Conservation (phyloP, 2,329 filamentous ascomycete genomes). For the Botrytis galanthina region DNA sequence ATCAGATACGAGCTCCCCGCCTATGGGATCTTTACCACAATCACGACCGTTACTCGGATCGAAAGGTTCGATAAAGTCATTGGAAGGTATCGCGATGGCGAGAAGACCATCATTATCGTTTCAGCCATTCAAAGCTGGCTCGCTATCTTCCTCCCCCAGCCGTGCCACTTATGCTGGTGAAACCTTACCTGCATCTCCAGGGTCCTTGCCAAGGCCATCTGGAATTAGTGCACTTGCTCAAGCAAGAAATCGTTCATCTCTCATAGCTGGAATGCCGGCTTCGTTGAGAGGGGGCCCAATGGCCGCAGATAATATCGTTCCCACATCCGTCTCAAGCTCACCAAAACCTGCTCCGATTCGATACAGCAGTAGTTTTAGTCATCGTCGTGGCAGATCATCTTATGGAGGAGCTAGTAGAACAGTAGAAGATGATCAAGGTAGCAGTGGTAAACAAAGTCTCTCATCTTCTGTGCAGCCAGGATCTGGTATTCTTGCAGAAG, state of each 20-base stretch:
- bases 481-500: slow-evolving; percentile 74
- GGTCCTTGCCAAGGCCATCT: slow-evolving; percentile 50
- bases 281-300: slow-evolving; percentile 66
- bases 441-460: slow-evolving; percentile 77
- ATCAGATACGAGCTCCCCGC: slow-evolving; percentile 59
- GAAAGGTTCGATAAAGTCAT: slow-evolving; percentile 41
- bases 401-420: slow-evolving; percentile 67
- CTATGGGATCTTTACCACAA: slow-evolving; percentile 50
- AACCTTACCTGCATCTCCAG: slow-evolving; percentile 52
- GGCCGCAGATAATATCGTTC: slow-evolving; percentile 57
- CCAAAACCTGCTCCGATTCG: slow-evolving; percentile 75
- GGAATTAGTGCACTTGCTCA: slow-evolving; percentile 53
- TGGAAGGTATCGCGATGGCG: slow-evolving; percentile 51
- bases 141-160: slow-evolving; percentile 83
- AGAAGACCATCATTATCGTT: slow-evolving; percentile 84
- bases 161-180: slow-evolving; percentile 37
- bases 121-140: slow-evolving; percentile 94
- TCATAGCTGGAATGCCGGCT: slow-evolving; percentile 73
- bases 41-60: slow-evolving; percentile 36
- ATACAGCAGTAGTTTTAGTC: slow-evolving; percentile 93
- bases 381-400: slow-evolving; percentile 75
- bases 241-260: slow-evolving; percentile 66
- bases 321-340: slow-evolving; percentile 69
- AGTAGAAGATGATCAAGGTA: slow-evolving; percentile 69
- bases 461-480: slow-evolving; percentile 71